A percentile compares a stretch with the other conserved stretches of the same genome.
Conservation (phyloP, 129 eudicot genomes). For the Lactuca sativa region DNA sequence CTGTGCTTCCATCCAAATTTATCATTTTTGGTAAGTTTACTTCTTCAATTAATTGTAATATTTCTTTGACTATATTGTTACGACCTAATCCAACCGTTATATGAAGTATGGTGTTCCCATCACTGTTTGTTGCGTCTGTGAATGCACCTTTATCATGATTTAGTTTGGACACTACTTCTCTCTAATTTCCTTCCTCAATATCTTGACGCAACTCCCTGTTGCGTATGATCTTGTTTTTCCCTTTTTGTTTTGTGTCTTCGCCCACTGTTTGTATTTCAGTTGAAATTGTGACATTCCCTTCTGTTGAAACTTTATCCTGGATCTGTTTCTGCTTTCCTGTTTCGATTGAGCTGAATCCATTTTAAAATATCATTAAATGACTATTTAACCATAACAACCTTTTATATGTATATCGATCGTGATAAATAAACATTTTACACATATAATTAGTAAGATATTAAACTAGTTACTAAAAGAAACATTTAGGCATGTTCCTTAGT, state of each 20-base stretch:
- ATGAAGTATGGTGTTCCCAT: constrained; percentile 7
- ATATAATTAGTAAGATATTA: too few relatives aligned
- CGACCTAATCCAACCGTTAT: background rate
- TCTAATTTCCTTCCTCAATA: background rate
- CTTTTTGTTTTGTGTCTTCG: background rate
- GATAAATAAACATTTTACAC: too few relatives aligned
- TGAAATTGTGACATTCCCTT: too few relatives aligned
- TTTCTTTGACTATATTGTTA: background rate
- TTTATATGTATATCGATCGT: too few relatives aligned
- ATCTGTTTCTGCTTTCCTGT: too few relatives aligned
- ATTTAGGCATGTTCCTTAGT: too few relatives aligned
- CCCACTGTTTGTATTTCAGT: background rate
- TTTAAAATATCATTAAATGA: too few relatives aligned
- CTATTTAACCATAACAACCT: too few relatives aligned
- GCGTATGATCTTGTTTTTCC: background rate
- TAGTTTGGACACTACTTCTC: background rate
- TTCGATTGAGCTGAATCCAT: too few relatives aligned
- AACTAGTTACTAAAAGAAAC: too few relatives aligned
- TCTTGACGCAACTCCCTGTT: background rate
- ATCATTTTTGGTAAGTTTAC: background rate
- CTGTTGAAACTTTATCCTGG: too few relatives aligned
- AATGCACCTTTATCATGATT: background rate
- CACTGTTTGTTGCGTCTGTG: background rate
- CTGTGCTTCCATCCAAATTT: constrained; percentile 7
- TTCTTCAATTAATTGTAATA: background rate